Conservation (phyloP, 139 green algal genomes). For the Haematococcus sp. region DNA sequence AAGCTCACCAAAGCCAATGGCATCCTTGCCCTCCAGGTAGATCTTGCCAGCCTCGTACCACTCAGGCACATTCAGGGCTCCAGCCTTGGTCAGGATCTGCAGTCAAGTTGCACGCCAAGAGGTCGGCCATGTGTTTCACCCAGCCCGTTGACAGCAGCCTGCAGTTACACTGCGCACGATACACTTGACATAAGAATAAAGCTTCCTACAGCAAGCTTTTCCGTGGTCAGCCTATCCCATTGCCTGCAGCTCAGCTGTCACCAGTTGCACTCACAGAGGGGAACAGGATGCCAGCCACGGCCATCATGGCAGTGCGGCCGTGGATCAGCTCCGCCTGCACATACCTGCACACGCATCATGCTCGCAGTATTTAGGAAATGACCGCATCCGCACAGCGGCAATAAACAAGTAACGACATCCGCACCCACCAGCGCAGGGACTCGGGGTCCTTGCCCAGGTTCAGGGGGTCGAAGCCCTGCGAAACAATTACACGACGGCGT, state of each 20-base stretch:
- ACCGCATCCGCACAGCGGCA: too few relatives aligned
- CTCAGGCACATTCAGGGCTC: constrained; percentile 71
- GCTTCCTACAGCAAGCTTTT: too few relatives aligned
- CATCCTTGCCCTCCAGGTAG: constrained; percentile 11
- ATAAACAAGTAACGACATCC: background rate
- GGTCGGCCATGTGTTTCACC: too few relatives aligned
- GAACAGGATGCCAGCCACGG: constrained; percentile 85
- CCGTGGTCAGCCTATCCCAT: too few relatives aligned
- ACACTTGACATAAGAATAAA: too few relatives aligned
- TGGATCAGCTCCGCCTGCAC: constrained; percentile 87
- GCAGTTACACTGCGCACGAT: background rate
- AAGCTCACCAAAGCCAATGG: constrained; percentile 35
- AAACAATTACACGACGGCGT: background rate
- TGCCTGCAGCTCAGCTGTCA: background rate
- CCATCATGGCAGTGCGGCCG: constrained; percentile 84
- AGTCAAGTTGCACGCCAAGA: background rate
- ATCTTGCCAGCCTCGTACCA: constrained; percentile 86
- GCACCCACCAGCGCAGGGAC: constrained; percentile 69
- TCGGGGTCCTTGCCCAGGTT: constrained; percentile 75
- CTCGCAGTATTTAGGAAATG: background rate
- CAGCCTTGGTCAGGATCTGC: constrained; percentile 71
- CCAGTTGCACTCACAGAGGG: constrained; percentile 43
- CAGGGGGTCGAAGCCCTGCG: constrained; percentile 62
- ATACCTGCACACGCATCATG: constrained; percentile 42
- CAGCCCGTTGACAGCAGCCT: background rate